Conservation (phyloP, 140 eudicot genomes). For the Anethum foeniculum region DNA sequence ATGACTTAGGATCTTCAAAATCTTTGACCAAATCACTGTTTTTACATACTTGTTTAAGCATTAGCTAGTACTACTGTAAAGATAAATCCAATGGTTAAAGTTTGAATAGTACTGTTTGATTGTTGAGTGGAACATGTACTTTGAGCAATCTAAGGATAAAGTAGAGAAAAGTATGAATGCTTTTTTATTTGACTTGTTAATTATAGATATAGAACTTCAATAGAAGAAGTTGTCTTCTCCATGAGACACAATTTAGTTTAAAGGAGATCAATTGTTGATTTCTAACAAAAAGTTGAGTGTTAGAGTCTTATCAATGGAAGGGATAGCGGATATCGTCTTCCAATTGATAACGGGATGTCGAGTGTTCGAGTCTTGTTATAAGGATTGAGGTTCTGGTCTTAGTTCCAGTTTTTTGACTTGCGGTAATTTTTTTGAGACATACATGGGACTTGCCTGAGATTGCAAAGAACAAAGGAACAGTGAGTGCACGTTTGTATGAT, state of each 20-base stretch:
- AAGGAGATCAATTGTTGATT: no score
- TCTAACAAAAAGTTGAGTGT: no score
- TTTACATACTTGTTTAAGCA: background rate
- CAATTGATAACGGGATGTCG: background rate
- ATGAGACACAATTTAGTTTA: background rate
- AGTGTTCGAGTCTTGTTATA: background rate
- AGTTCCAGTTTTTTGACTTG: background rate
- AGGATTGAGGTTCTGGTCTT: background rate
- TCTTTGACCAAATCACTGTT: constrained; percentile 17
- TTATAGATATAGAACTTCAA: background rate
- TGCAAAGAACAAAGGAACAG: background rate
- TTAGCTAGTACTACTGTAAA: background rate
- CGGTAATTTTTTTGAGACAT: no score
- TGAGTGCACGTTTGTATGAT: background rate
- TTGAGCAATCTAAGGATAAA: constrained; percentile 11
- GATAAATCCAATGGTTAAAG: background rate
- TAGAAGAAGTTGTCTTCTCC: background rate
- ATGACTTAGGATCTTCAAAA: constrained; percentile 5
- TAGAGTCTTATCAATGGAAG: no score
- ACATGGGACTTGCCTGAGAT: background rate
- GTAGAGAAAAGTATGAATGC: background rate
- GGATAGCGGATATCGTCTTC: no score
- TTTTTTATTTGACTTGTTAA: background rate
- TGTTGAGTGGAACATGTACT: constrained; percentile 2
- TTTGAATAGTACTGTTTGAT: constrained; percentile 4